A percentile compares a stretch with the other conserved stretches of the same genome.
These are phyloP conservation scores for Paramecium sexaurelia DNA, from an alignment of 73 alveolate genomes.

Conservation along the genomic window DNA sequence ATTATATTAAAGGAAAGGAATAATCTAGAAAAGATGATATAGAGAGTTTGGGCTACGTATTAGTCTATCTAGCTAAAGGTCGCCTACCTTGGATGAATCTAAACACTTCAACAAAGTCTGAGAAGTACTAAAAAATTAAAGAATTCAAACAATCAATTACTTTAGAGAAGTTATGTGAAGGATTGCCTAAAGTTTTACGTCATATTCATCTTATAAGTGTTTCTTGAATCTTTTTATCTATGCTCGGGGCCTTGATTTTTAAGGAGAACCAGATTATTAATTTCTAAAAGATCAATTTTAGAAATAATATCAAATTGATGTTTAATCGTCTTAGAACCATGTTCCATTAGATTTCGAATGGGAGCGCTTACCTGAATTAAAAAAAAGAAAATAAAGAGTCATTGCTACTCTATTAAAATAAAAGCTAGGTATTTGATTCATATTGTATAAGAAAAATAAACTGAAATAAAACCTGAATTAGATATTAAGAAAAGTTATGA, in stretches of 20 bases:
- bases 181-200: constrained; percentile 69
- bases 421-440: background rate
- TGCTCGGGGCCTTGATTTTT: constrained; percentile 70
- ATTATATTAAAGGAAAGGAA: constrained; percentile 73
- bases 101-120: constrained; percentile 65
- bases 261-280: constrained; percentile 76
- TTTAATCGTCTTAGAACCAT: background rate
- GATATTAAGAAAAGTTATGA: background rate
- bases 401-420: background rate
- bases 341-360: constrained; percentile 43
- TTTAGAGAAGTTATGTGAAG: constrained; percentile 68
- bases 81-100: constrained; percentile 75
- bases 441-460: background rate
- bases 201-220: constrained; percentile 53
- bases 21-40: constrained; percentile 82
- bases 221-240: constrained; percentile 58
- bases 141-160: background rate
- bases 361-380: constrained; percentile 23
- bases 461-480: background rate
- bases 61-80: constrained; percentile 72
- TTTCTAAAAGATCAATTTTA: constrained; percentile 62
- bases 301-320: background rate
- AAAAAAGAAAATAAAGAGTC: background rate
- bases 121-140: constrained; percentile 46
- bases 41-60: constrained; percentile 75